Evolutionary conservation across 1,139 yeast genomes (phyloP), one percentile per base, ranked within the genome.

Genomic region (Suhomyces yuchorum): DNA sequence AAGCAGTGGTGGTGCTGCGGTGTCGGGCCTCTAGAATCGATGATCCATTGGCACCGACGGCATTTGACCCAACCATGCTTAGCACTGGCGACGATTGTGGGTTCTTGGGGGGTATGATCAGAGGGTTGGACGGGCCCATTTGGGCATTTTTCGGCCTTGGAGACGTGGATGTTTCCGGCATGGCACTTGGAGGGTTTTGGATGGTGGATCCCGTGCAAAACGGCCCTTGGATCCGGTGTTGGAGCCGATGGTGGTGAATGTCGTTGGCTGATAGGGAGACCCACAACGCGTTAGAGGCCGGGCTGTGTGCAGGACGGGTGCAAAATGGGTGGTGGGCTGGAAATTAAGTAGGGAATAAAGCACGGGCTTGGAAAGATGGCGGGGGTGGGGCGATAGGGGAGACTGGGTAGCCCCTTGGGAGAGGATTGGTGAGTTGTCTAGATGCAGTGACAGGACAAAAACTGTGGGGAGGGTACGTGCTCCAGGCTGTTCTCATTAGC

Each of bases 1-100:
- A 61, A 6, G 56, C 53, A 11, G 56, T 38, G 2, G 67, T 63
- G 15, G 63, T 46, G 39, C 63, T 57, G 35, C 66, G 11, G 15
- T 30, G 18, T n/a, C 44, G 32, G 23, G 38, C 19, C 20, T 40
- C 47, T 8, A 14, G 23, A n/a, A 26, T 7, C 24, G 41, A 34
- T 20, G 42, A 14, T 7, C 28, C 39, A 9, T 20, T 37, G 32
- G 3, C 32, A 8, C 19, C 17, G 8, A 23, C 12, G n/a, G 28
- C 32, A 15, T 37, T 37, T 12, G 23, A 12, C 7, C 37, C 37
- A 18, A 12, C 20, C 18, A 23, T 14, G 23, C 26, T 14, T 23
- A 15, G 38, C 8, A 17, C 30, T n/a, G 15, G 23, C 26, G 23
- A 26, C n/a, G 20, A n/a, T 8, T 8, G 39, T 4, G 15, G 18